These are phyloP conservation scores for Trichoderma sp. DNA, from an alignment of 2,329 filamentous ascomycete genomes.

Conservation along the genomic window DNA sequence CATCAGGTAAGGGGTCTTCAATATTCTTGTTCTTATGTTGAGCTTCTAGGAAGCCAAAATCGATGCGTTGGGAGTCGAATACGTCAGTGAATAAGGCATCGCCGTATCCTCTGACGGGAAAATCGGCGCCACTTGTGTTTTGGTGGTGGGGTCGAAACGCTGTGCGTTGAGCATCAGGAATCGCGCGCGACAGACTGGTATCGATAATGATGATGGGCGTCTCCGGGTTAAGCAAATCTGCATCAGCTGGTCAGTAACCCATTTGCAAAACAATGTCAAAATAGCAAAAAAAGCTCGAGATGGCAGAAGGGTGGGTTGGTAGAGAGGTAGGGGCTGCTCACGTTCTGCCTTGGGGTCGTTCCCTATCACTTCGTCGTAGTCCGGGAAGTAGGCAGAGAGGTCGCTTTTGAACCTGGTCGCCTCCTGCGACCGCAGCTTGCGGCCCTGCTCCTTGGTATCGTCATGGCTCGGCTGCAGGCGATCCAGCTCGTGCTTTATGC, in stretches of 20 bases:
- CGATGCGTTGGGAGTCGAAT: slow-evolving; percentile 54
- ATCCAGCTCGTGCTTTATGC: slow-evolving; percentile 60
- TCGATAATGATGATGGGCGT: slow-evolving; percentile 72
- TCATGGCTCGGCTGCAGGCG: slow-evolving; percentile 49
- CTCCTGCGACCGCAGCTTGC: slow-evolving; percentile 82
- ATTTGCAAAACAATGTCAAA: neutral
- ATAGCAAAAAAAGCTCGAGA: neutral
- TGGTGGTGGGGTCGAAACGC: slow-evolving; percentile 29
- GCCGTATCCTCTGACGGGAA: slow-evolving; percentile 51
- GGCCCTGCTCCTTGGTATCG: slow-evolving; percentile 59
- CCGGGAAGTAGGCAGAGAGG: slow-evolving; percentile 83
- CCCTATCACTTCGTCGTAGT: slow-evolving; percentile 91
- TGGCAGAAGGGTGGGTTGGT: neutral
- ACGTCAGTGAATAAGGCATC: slow-evolving; percentile 57
- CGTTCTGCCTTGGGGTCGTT: slow-evolving; percentile 76
- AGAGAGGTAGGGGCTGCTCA: slow-evolving; percentile 42
- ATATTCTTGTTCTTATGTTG: slow-evolving; percentile 43
- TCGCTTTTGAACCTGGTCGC: slow-evolving; percentile 87
- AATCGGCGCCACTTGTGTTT: slow-evolving; percentile 23
- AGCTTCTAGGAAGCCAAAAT: slow-evolving; percentile 52
- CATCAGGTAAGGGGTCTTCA: slow-evolving; percentile 56
- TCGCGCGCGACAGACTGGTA: slow-evolving; percentile 36
- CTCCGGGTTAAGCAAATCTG: slow-evolving; percentile 70
- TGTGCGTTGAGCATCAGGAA: slow-evolving; percentile 27
- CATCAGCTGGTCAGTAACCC: neutral